Conservation (phyloP, 441 rosid species). For the Adansonia madagascariensis region DNA sequence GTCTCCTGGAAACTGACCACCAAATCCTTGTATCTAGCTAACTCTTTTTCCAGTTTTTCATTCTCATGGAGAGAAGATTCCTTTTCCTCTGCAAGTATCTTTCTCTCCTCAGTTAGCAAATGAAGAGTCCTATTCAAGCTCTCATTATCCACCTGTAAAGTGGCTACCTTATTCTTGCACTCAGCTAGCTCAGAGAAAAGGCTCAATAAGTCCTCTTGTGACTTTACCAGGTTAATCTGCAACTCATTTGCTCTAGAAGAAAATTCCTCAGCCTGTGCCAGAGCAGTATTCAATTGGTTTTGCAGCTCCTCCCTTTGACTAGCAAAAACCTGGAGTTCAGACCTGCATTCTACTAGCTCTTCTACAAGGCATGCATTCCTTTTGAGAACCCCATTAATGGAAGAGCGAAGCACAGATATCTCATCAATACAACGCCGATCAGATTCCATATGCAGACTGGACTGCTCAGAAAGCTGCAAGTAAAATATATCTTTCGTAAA, state of each 20-base stretch:
- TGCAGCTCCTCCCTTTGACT: constrained; percentile 59
- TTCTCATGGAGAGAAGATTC: constrained; percentile 44
- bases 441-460: constrained; percentile 53
- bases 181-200: constrained; percentile 55
- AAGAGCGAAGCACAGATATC: constrained; percentile 52
- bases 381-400: constrained; percentile 47
- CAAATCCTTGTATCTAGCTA: constrained; percentile 50
- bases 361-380: constrained; percentile 54
- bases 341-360: constrained; percentile 72
- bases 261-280: constrained; percentile 56
- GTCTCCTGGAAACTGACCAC: constrained; percentile 51
- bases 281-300: constrained; percentile 53
- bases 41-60: constrained; percentile 63
- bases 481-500: constrained; percentile 62
- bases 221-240: constrained; percentile 65
- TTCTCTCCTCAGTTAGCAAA: constrained; percentile 57
- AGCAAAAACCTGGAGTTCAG: constrained; percentile 59
- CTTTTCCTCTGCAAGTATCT: constrained; percentile 54
- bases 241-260: constrained; percentile 56
- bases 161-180: constrained; percentile 48
- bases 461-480: constrained; percentile 71
- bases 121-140: constrained; percentile 51
- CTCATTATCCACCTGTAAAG: constrained; percentile 63
- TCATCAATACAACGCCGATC: constrained; percentile 56
- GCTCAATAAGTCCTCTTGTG: constrained; percentile 46